Evolutionary conservation across 2,329 filamentous ascomycete species (phyloP).

Genomic region (Claviceps maximensis): DNA sequence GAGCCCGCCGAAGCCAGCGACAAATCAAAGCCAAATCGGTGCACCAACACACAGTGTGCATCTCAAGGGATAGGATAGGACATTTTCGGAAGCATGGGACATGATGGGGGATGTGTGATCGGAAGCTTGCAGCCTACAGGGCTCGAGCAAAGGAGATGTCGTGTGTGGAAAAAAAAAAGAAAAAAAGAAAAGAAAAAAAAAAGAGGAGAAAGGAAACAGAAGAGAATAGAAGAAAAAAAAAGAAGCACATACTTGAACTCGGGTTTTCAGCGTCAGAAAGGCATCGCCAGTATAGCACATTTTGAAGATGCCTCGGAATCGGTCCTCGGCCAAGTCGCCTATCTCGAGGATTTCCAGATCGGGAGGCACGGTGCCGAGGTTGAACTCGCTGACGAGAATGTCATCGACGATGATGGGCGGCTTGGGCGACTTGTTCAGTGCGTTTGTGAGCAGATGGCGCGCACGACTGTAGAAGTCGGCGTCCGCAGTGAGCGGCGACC

Average conservation of each 20-base stretch:
- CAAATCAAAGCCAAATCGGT: not conserved
- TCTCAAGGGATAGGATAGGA: too few relatives aligned
- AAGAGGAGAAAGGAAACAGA: not conserved
- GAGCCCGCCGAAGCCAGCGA: not conserved
- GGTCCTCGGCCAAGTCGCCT: constrained; percentile 90
- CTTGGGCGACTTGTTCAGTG: constrained; percentile 94
- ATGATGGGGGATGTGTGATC: too few relatives aligned
- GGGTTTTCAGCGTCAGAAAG: constrained; percentile 85
- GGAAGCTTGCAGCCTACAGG: too few relatives aligned
- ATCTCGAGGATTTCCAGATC: constrained; percentile 96
- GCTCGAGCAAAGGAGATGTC: too few relatives aligned
- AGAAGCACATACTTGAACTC: constrained; percentile 66
- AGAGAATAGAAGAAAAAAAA: not conserved
- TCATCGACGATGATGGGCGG: constrained; percentile 99
- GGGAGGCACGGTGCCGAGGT: constrained; percentile 85
- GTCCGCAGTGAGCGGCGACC: constrained; percentile 95
- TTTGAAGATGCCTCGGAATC: constrained; percentile 97
- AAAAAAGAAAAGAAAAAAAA: not conserved
- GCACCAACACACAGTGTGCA: not conserved
- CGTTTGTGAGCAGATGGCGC: constrained; percentile 84
- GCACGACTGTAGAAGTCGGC: constrained; percentile 81
- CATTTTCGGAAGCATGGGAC: too few relatives aligned
- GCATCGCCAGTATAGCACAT: constrained; percentile 97
- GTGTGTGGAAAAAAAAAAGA: too few relatives aligned
- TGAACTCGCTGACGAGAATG: constrained; percentile 95